phyloP scores from a whole-genome alignment of 2,329 filamentous ascomycete species.

The Hypomyces perniciosus region DNA sequence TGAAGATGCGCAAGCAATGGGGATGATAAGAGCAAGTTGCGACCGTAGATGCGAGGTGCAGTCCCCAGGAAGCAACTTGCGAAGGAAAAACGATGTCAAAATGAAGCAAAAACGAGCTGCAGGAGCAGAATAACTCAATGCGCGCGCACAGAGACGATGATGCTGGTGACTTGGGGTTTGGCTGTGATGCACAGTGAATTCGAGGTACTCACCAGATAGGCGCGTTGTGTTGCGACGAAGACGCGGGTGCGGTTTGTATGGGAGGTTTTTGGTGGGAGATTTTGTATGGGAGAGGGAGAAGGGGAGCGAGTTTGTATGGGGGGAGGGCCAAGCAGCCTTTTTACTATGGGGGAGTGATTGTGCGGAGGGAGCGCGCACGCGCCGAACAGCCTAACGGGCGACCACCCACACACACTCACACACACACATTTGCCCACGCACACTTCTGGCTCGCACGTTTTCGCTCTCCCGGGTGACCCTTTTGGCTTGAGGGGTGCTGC shows the following conservation, averaged over 20 bases:
- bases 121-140: constrained; percentile 8
- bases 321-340: constrained; percentile 52
- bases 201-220: constrained; percentile 49
- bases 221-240: constrained; percentile 40
- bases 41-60: constrained; percentile 15
- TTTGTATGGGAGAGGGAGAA: constrained; percentile 58
- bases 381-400: constrained; percentile 13
- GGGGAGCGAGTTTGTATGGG: constrained; percentile 50
- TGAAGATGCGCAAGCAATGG: constrained; percentile 5
- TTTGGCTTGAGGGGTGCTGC: constrained; percentile 5
- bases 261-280: constrained; percentile 47
- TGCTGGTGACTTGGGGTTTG: constrained; percentile 32
- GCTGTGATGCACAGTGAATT: constrained; percentile 31
- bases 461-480: constrained; percentile 3
- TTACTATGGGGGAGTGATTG: constrained; percentile 62
- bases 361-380: constrained; percentile 20
- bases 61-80: constrained; percentile 2
- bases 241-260: constrained; percentile 41
- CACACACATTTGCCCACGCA: constrained; percentile 3
- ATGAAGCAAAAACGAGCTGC: constrained; percentile 17
- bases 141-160: constrained; percentile 5
- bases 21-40: background rate
- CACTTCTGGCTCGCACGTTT: background rate
- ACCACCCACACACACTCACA: constrained; percentile 12
- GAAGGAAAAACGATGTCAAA: constrained; percentile 13